These are phyloP conservation scores for Cyclotella atomus DNA, from an alignment of 108 stramenopile species.

Conservation along the genomic window DNA sequence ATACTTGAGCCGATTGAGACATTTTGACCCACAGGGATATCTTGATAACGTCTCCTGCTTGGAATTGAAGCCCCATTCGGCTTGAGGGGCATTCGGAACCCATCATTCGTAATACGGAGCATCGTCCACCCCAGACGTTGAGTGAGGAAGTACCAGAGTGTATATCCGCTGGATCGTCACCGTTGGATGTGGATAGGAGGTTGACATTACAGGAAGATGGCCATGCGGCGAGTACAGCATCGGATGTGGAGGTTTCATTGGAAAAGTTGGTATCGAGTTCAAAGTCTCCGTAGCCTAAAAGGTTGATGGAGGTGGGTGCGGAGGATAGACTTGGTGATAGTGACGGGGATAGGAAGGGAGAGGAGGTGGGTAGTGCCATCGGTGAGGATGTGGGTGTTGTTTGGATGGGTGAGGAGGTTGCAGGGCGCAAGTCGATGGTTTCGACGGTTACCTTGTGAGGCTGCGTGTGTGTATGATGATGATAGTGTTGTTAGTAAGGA, in stretches of 20 bases:
- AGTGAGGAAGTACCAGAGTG: constrained; percentile 9
- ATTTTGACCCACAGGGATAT: constrained; percentile 25
- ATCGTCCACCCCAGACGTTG: constrained; percentile 19
- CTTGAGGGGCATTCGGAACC: constrained; percentile 5
- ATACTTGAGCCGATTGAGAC: constrained; percentile 14
- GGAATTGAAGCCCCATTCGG: constrained; percentile 8
- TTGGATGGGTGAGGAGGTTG: not conserved
- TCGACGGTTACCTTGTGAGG: constrained; percentile 31
- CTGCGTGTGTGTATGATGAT: not conserved
- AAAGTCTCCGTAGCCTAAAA: constrained; percentile 14
- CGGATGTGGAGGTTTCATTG: not conserved
- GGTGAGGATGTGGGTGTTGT: not conserved
- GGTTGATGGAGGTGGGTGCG: not conserved
- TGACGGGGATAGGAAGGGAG: not conserved
- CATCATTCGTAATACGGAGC: constrained; percentile 32
- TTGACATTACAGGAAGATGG: not conserved
- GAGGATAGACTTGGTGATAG: not conserved
- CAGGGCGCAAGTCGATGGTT: constrained; percentile 19
- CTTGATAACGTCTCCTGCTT: constrained; percentile 23
- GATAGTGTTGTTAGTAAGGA: constrained; percentile 10
- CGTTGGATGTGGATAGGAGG: not conserved
- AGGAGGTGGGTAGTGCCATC: not conserved
- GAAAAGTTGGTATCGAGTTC: not conserved
- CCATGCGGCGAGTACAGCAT: not conserved
- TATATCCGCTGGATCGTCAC: not conserved